A percentile compares a stretch with the other conserved stretches of the same genome.
Conservation (phyloP, 495 filamentous ascomycete genomes). For the Sporormia fimetaria region DNA sequence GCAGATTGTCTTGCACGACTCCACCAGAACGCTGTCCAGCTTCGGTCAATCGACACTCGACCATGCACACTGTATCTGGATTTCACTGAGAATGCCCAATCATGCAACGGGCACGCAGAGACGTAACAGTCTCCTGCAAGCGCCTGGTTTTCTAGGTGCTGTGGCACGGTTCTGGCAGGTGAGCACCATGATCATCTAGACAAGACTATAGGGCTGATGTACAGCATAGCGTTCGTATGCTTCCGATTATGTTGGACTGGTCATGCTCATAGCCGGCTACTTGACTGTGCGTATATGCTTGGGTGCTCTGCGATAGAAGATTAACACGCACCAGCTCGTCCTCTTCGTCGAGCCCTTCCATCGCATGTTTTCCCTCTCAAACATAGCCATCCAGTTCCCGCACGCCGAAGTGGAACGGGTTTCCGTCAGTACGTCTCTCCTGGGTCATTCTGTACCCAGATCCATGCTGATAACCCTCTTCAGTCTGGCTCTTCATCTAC, state of each 20-base stretch:
- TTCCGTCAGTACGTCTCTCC: constrained; percentile 48
- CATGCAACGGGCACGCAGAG: constrained; percentile 11
- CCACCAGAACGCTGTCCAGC: no score
- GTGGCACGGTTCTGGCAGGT: constrained; percentile 42
- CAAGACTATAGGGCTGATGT: constrained; percentile 1
- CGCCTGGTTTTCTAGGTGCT: constrained; percentile 25
- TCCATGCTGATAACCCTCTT: not conserved
- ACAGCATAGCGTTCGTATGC: constrained; percentile 61
- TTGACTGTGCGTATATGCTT: constrained; percentile 47
- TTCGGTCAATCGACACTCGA: no score
- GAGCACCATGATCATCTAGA: not conserved
- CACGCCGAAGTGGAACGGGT: constrained; percentile 80
- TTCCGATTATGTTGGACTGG: constrained; percentile 74
- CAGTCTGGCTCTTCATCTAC: constrained; percentile 65
- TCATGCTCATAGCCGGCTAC: constrained; percentile 54
- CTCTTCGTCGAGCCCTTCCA: constrained; percentile 79
- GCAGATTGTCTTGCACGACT: no score
- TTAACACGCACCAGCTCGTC: no score
- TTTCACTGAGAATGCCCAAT: constrained; percentile 10
- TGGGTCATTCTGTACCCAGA: no score
- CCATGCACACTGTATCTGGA: no score
- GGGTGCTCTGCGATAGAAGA: no score
- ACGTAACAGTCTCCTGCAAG: constrained; percentile 10
- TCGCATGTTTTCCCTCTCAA: constrained; percentile 70
- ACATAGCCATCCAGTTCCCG: constrained; percentile 73